Evolutionary conservation across 495 filamentous ascomycete genomes (phyloP).

Genomic region (Pyrenopolyporus hunteri): DNA sequence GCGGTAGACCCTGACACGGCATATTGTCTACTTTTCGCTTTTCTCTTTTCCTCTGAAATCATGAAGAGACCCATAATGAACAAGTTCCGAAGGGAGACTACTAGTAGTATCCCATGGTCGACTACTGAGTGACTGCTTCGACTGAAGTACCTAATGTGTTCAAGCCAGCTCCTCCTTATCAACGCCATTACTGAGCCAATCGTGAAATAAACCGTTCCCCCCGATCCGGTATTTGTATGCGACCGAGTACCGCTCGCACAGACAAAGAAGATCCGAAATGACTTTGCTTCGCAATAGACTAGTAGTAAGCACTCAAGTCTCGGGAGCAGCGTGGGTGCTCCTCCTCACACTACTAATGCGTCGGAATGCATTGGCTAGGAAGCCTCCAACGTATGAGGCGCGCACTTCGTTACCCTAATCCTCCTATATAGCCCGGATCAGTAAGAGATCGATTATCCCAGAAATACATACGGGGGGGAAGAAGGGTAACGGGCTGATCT

Average conservation of each 20-base stretch:
- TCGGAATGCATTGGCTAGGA: slow-evolving; percentile 34
- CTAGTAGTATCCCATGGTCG: neutral
- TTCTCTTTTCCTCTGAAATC: neutral
- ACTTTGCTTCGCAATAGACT: neutral
- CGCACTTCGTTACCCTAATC: slow-evolving; percentile 34
- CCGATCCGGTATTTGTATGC: neutral
- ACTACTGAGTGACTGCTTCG: slow-evolving; percentile 10
- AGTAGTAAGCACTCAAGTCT: neutral
- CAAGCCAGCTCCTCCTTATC: slow-evolving; percentile 15
- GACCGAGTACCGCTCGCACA: slow-evolving; percentile 3
- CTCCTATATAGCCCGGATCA: slow-evolving; percentile 41
- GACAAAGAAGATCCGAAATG: neutral
- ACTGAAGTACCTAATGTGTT: slow-evolving; percentile 10
- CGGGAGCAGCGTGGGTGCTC: slow-evolving; percentile 2
- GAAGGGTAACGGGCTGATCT: neutral
- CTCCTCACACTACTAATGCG: slow-evolving; percentile 23
- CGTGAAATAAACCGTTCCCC: slow-evolving; percentile 20
- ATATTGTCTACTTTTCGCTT: neutral
- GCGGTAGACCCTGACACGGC: neutral
- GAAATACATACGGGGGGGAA: neutral
- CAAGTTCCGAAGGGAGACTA: neutral
- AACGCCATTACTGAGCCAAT: slow-evolving; percentile 30
- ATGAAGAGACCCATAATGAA: slow-evolving; percentile 4
- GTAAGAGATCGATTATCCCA: slow-evolving; percentile 15
- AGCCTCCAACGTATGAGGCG: slow-evolving; percentile 24